Evolutionary conservation across 1,139 yeast species (phyloP), one percentile per base, ranked within the genome.

Genomic region (Hemisphaericaspora xylanilytica): DNA sequence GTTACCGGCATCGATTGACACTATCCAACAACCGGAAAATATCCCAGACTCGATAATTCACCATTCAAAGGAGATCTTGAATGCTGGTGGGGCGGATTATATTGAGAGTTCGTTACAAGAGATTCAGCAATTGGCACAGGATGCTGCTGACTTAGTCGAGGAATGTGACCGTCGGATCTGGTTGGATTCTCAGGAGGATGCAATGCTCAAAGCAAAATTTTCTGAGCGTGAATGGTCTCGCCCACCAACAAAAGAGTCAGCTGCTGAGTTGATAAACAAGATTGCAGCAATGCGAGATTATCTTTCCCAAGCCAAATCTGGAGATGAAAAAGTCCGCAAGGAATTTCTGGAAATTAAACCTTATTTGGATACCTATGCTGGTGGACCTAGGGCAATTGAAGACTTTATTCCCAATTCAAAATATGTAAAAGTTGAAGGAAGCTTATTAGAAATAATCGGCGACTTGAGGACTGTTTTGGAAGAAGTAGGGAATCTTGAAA

Each of bases 1-100:
- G 21, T 59, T 86, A 1, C 86, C 88, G 0, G 81, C 86, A 0
- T 65, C 84, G 0, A 62, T 86, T 9, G 90, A 84, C 42, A 67
- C 85, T 0, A 57, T 81, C 2, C 80, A 80, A 44, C 75, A 73
- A 41, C 88, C 89, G 0, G 78, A 80, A 40, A 74, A 75, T 16
- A 51, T 84, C 2, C 95, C 95, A 0, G 70, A 70, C 6, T 68
- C 79, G 2, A 64, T 86, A 1, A 41, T 75, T 2, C 70, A 70
- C 12, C 83, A 81, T 48, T 70, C 78, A 3, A 76, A 74, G 32
- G 81, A 78, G 31, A 65, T 86, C 3, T 59, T 66, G n/a, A 55
- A 73, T 0, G 51, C 63, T 25, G 88, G 90, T 0, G 92, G 90
- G 0, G 46, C 67, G 0, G 44, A 50, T 2, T 59, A 62, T 11